Conservation (phyloP, 257 asterid species). For the Hygrophila difformis region DNA sequence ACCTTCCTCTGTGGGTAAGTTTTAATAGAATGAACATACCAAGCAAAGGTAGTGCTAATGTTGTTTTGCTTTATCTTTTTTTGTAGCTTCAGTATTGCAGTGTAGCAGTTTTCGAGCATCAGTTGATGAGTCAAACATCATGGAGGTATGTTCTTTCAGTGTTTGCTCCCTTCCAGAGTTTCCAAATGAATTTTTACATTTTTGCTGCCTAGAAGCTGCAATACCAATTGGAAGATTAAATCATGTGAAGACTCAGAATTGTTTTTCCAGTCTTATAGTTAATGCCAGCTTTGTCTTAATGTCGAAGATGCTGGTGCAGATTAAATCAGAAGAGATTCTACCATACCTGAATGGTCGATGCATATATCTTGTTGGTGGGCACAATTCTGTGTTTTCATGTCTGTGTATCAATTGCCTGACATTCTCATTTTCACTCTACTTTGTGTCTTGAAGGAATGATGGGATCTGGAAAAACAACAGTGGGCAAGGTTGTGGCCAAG, state of each 20-base stretch:
- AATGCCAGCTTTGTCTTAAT: no score
- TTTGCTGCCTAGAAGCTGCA: no score
- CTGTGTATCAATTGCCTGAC: background rate
- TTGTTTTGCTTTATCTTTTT: constrained; percentile 2
- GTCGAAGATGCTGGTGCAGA: constrained; percentile 47
- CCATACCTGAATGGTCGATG: constrained; percentile 65
- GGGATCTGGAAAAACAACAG: constrained; percentile 98
- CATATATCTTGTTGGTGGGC: constrained; percentile 85
- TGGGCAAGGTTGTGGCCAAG: constrained; percentile 74
- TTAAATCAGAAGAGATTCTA: constrained; percentile 54
- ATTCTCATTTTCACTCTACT: constrained; percentile 6
- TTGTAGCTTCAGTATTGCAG: constrained; percentile 50
- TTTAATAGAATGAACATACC: no score
- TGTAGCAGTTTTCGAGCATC: constrained; percentile 31
- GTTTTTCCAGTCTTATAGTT: no score
- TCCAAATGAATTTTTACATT: background rate
- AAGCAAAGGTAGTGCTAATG: background rate
- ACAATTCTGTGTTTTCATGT: constrained; percentile 6
- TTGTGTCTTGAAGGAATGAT: constrained; percentile 63
- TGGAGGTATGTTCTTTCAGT: background rate
- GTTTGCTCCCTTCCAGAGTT: background rate
- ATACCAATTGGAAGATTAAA: no score
- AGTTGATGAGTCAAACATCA: constrained; percentile 35
- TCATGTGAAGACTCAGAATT: no score
- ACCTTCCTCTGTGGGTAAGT: no score